Percentiles rank a stretch among this genome's conserved stretches.
Evolutionary conservation across 441 rosid genomes (phyloP).

Genomic region (Arabidopsis lyrata): DNA sequence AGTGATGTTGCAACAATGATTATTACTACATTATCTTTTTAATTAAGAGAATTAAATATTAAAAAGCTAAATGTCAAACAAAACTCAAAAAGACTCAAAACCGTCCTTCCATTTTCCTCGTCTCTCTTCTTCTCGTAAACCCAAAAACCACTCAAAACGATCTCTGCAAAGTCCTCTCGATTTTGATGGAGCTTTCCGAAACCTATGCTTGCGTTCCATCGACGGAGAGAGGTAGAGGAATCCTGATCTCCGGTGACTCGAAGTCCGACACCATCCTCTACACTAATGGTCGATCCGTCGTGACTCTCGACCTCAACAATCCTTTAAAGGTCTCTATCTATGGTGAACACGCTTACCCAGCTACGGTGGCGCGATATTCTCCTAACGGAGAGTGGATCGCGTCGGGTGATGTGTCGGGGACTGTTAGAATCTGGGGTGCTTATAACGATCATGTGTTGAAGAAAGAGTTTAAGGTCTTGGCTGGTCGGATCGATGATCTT

Average conservation of each 20-base stretch:
- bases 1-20: slow-evolving; percentile 29
- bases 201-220: slow-evolving; percentile 89
- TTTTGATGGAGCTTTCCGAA: slow-evolving; percentile 65
- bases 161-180: slow-evolving; percentile 34
- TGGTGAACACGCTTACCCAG: slow-evolving; percentile 89
- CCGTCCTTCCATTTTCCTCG: slow-evolving; percentile 16
- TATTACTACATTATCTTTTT: neutral
- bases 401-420: slow-evolving; percentile 85
- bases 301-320: slow-evolving; percentile 77
- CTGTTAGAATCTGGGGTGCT: slow-evolving; percentile 93
- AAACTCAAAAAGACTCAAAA: slow-evolving; percentile 31
- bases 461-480: slow-evolving; percentile 86
- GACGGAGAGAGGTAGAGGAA: slow-evolving; percentile 94
- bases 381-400: slow-evolving; percentile 99
- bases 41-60: neutral
- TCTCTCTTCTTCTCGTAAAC: slow-evolving; percentile 21
- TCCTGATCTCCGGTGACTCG: slow-evolving; percentile 78
- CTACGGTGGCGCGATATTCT: slow-evolving; percentile 90
- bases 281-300: slow-evolving; percentile 88
- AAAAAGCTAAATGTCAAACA: slow-evolving; percentile 23
- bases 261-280: slow-evolving; percentile 77
- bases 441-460: slow-evolving; percentile 76
- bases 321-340: slow-evolving; percentile 83
- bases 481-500: slow-evolving; percentile 97
- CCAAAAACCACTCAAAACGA: slow-evolving; percentile 8